Evolutionary conservation across 73 alveolate species (phyloP), one percentile per base, ranked within the genome.

Genomic region (Paramecium primaurelia): DNA sequence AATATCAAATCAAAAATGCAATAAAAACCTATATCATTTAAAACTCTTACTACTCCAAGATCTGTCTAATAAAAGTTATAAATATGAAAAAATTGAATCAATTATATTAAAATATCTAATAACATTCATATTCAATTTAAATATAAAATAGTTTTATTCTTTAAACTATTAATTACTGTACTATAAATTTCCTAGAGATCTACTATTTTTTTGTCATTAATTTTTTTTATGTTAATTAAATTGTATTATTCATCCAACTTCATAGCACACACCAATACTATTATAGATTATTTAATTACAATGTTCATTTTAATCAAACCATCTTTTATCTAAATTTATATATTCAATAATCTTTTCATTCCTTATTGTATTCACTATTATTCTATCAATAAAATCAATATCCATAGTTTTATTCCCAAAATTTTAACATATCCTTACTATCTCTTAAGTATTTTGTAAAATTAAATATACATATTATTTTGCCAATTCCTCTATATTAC

Each of bases 41-140:
- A 73, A 73, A 73, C 87, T 73, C 87, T 73, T 73, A 73, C 87
- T 37, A 73, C 87, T 2, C 87, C 87, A 30, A 73, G 87, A 73
- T 73, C 87, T 73, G 12, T 73, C 16, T 73, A 73, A 73, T 73
- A 73, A 36, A 73, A 73, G 36, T 16, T 10, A 36, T 10, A 10
- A 73, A 10, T 34, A 64, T 64, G 84, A 37, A 73, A 30, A 73
- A 30, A 16, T 26, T 73, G 47, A 37, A 73, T 37, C 58, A 37
- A 22, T 73, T 22, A 37, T 40, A 73, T 73, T 30, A 73, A 73
- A 30, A 73, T 73, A 37, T 73, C 38, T 73, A 73, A 37, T 37
- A 73, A 30, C 8, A 34, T 49, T 49, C 40, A 14, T 73, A 34
- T n/a, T 73, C 40, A 37, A 34, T 73, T 37, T 73, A 37, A 16